Percentiles rank a stretch among this genome's conserved stretches.
These are phyloP conservation scores for Metarhizium rileyi DNA, from an alignment of 2,329 filamentous ascomycete species.

Conservation along the genomic window DNA sequence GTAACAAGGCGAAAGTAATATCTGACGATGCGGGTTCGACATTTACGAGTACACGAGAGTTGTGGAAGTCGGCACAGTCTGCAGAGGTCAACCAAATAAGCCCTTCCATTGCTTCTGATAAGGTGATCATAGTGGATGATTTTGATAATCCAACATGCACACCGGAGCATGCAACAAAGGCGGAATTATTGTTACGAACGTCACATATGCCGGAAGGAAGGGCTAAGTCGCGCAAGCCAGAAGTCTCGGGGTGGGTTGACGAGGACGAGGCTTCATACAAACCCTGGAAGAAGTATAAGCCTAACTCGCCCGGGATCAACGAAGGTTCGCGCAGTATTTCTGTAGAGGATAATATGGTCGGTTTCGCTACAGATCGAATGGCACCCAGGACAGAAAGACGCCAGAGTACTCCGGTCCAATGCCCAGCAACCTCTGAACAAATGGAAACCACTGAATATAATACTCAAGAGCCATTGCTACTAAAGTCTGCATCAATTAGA, in stretches of 20 bases:
- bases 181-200: neutral
- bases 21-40: slow-evolving; percentile 24
- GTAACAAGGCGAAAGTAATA: slow-evolving; percentile 27
- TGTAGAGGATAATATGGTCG: neutral
- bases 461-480: slow-evolving; percentile 21
- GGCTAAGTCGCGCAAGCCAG: neutral
- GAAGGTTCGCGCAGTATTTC: neutral
- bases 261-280: slow-evolving; percentile 15
- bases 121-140: slow-evolving; percentile 2
- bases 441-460: neutral
- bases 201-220: neutral
- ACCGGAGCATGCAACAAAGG: neutral
- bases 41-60: slow-evolving; percentile 33
- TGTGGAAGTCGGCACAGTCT: slow-evolving; percentile 25
- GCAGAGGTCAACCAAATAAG: slow-evolving; percentile 3
- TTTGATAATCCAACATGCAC: slow-evolving; percentile 3
- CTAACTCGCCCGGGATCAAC: slow-evolving; percentile 6
- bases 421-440: neutral
- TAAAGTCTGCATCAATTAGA: slow-evolving; percentile 44
- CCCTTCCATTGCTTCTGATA: neutral
- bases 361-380: neutral
- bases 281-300: slow-evolving; percentile 28
- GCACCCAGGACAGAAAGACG: neutral
- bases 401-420: neutral
- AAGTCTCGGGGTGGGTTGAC: neutral